Evolutionary conservation across 1,139 yeast genomes (phyloP), one percentile per base, ranked within the genome.

Genomic region (Pneumocystis carinii): DNA sequence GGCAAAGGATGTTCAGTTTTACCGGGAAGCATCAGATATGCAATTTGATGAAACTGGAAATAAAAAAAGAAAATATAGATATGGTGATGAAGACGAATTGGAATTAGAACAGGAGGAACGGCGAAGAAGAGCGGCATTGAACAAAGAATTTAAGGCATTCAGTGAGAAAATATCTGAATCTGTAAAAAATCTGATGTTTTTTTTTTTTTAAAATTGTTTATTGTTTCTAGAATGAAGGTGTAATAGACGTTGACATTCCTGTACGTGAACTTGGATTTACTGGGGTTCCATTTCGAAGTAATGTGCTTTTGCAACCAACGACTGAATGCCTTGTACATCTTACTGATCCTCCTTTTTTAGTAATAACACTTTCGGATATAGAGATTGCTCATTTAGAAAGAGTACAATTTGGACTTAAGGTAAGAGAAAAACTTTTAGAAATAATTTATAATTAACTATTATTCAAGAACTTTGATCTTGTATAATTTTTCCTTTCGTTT

Each of bases 81-180:
- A 92, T 72, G 99, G 98, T 63, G 99, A 92, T 73, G 98, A 92
- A 75, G 98, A 92, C 75, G 99, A 92, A 76, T 79, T 94, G 68
- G 98, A 94, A 75, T 97, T 92, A 75, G 99, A 94, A 76, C 97
- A 92, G 76, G 97, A 92, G 75, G 99, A 92, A 76, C 85, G 97
- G 76, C 82, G 94, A 74, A 83, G 96, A 74, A 87, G 95, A 71
- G 87, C 88, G 19, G 82, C 89, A 61, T 81, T 92, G 71, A 97
- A 94, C 77, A 89, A 87, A 74, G 98, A 94, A 75, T 92, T 90
- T 76, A 85, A 84, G 74, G 79, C 81, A 62, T 94, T 90, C 78
- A 92, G 95, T 37, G 97, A 92, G 74, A 81, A 85, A 67, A 90
- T 92, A 70, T 85, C 96, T 7, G 96, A 89, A 69, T 87, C 95